Evolutionary conservation across 768 basidiomycete genomes (phyloP), one percentile per base, ranked within the genome.

Genomic region (Psilocybe azurescens): DNA sequence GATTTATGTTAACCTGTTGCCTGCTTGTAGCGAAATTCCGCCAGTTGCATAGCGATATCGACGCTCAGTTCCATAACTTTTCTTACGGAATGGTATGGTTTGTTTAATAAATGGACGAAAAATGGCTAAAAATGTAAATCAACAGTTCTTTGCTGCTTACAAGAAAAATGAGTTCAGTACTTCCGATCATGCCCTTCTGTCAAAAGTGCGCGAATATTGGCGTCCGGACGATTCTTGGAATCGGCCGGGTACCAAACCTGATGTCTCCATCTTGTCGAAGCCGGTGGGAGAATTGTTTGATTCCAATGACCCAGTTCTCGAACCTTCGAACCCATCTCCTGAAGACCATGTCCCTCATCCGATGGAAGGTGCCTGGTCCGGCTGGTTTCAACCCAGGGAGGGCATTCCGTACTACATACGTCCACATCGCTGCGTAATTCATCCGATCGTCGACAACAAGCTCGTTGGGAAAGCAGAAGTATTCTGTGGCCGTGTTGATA

Each of bases 51-150:
- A 48, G 46, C 18, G 47, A 61, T 39, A 30, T 61, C 20, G 32
- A 56, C 9, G 47, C 53, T 20, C 60, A 56, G 13, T 56, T 61
- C 47, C 39, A 50, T 20, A 61, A 50, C 28, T 61, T 61, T 28
- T 33, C 60, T 50, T 61, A 50, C 14, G 60, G 60, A 9, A 61
- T 61, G 60, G 60, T 55, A 55, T 33, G 6, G 16, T 30, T 11
- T 36, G 33, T 36, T 7, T 36, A 11, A 7, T 36, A 7, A 7
- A 0, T 36, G 6, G 18, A 1, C 53, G 30, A 59, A 36, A 36
- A 36, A 11, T 7, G 9, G 16, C 32, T 28, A n/a, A 30, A 52
- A 53, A 30, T n/a, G 16, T 11, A 49, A 13, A 51, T 33, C 16
- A 3, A 1, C 29, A 59, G 58, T 59, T 59, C 51, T 41, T 53